Conservation (phyloP, 2,329 filamentous ascomycete species). For the Colletotrichum cereale region DNA sequence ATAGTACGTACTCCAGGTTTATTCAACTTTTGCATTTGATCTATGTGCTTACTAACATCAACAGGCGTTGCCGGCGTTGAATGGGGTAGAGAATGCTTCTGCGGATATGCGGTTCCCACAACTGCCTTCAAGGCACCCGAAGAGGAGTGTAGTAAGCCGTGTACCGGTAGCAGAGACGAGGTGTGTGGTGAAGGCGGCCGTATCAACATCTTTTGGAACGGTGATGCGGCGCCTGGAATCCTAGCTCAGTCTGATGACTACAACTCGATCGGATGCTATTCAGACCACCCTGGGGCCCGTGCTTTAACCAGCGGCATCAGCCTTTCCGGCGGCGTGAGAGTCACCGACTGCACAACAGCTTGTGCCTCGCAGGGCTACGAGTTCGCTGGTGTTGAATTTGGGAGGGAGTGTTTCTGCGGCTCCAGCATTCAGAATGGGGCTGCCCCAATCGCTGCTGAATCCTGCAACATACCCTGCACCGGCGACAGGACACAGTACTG, state of each 20-base stretch:
- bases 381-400: conserved; percentile 62
- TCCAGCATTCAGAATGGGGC: conserved; percentile 64
- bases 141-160: conserved; percentile 69
- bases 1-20: neutral
- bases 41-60: neutral
- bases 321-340: conserved; percentile 55
- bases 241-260: conserved; percentile 65
- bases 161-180: conserved; percentile 59
- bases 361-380: conserved; percentile 59
- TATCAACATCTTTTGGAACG: conserved; percentile 63
- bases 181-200: conserved; percentile 60
- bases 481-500: conserved; percentile 59
- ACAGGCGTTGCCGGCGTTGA: conserved; percentile 56
- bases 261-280: conserved; percentile 71
- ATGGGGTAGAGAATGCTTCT: conserved; percentile 66
- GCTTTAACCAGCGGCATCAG: conserved; percentile 59
- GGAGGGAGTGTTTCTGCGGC: conserved; percentile 57
- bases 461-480: conserved; percentile 65
- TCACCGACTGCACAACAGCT: conserved; percentile 55
- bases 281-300: conserved; percentile 57
- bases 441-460: conserved; percentile 48
- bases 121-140: conserved; percentile 59
- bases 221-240: conserved; percentile 58
- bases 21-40: neutral
- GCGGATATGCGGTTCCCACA: conserved; percentile 63